Evolutionary conservation across 306 rosid species (phyloP), one percentile per base, ranked within the genome.

Genomic region (Medicago ruthenica): DNA sequence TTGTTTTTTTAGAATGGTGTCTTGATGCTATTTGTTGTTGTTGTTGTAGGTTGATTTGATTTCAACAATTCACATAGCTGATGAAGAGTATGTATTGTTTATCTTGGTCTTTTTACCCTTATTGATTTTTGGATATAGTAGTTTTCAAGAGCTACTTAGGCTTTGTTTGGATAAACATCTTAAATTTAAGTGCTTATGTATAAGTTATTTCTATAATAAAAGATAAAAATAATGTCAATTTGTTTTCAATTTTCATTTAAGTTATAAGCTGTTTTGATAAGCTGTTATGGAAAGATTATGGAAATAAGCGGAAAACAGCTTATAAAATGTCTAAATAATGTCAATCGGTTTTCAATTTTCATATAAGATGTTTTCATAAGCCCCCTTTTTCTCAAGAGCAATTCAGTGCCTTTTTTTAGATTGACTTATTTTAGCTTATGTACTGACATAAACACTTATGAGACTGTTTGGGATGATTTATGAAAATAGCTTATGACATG

Each of bases 51-150:
- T 95, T 77, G 98, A 95, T 87, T 86, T 95, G 93, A 90, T 95
- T 70, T 95, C 98, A 5, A 95, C 98, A 39, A 90, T 95, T 90
- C 98, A 95, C 74, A 95, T 95, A 42, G 98, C 93, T 22, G 98
- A 95, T 83, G 86, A 90, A 85, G 92, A 90, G 98, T 95, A 86
- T 57, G 97, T 66, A 41, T 66, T 77, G 86, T 15, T 17, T 18
- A 66, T 81, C 70, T 65, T 68, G 9, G 50, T 42, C 39, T 48
- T 70, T 24, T 53, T 13, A 8, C 4, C 10, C 17, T 34, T 47
- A 53, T 53, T 0, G 48, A 55, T 16, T 73, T 65, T 75, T 40
- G 12, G 13, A 22, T 59, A 70, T 74, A 65, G 69, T 71, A 51
- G 67, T 79, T 81, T 8, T 81, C 9, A 7, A 59, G 8, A 22